Conservation (phyloP, 2,329 filamentous ascomycete genomes). For the Aspergillus ochraceus region DNA sequence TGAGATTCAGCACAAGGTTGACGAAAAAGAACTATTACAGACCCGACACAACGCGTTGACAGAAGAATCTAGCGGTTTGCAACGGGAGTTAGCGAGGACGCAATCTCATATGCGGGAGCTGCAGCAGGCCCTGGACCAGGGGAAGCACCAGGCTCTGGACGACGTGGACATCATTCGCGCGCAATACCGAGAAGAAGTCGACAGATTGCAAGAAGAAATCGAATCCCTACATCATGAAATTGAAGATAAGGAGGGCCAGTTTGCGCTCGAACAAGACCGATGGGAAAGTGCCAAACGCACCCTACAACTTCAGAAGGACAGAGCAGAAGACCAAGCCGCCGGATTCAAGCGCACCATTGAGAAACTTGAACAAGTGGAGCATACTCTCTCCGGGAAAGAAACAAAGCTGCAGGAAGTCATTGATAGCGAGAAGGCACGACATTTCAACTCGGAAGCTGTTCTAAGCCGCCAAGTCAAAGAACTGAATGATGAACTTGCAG, state of each 20-base stretch:
- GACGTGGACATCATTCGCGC: conserved; percentile 61
- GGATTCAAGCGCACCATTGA: conserved; percentile 71
- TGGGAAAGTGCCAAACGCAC: conserved; percentile 69
- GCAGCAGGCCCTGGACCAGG: conserved; percentile 50
- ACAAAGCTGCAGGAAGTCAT: conserved; percentile 66
- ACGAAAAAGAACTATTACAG: conserved; percentile 69
- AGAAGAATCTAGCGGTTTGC: conserved; percentile 65
- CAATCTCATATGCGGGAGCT: conserved; percentile 48
- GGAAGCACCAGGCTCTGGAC: conserved; percentile 59
- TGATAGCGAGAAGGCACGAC: conserved; percentile 69
- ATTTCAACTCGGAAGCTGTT: conserved; percentile 69
- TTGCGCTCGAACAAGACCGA: conserved; percentile 69
- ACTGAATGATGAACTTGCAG: conserved; percentile 68
- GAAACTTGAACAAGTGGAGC: conserved; percentile 66
- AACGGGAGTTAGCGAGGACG: conserved; percentile 59
- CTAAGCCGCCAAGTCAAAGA: conserved; percentile 73
- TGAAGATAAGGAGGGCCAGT: conserved; percentile 68
- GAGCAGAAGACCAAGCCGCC: conserved; percentile 66
- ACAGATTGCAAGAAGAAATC: conserved; percentile 57
- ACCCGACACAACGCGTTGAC: conserved; percentile 67
- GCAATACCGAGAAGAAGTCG: conserved; percentile 57
- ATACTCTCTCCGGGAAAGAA: conserved; percentile 67
- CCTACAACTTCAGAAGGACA: conserved; percentile 65
- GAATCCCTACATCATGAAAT: conserved; percentile 64
- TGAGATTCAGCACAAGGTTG: conserved; percentile 58